Conservation (phyloP, 768 basidiomycete species). For the Suillus discolor region DNA sequence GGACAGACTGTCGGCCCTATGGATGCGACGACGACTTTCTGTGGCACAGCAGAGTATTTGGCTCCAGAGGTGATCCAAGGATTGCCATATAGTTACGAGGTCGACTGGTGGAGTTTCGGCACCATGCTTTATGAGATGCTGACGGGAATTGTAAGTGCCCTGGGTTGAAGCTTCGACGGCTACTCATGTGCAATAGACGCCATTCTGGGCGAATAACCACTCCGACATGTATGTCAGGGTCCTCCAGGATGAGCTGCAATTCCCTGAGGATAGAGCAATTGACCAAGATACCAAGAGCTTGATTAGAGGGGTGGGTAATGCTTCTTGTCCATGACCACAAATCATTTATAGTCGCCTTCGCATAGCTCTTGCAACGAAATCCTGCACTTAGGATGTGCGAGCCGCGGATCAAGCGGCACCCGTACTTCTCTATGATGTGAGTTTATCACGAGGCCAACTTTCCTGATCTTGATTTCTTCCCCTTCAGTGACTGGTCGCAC, state of each 20-base stretch:
- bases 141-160: constrained; percentile 81
- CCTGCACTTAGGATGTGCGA: constrained; percentile 90
- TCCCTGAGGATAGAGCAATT: constrained; percentile 89
- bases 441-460: constrained; percentile 30
- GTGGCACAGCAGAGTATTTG: constrained; percentile 95
- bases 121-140: constrained; percentile 99
- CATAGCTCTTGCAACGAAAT: constrained; percentile 88
- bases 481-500: constrained; percentile 84
- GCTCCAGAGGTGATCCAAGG: constrained; percentile 97
- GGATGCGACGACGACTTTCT: constrained; percentile 86
- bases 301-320: constrained; percentile 82
- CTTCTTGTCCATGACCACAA: constrained; percentile 3
- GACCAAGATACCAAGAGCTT: constrained; percentile 95
- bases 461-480: constrained; percentile 18
- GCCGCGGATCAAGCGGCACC: constrained; percentile 90
- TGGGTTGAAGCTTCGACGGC: constrained; percentile 16
- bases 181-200: constrained; percentile 57
- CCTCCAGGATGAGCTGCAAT: constrained; percentile 85
- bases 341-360: constrained; percentile 14
- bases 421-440: constrained; percentile 94
- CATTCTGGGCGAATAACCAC: constrained; percentile 91
- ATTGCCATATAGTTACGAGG: constrained; percentile 86
- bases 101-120: constrained; percentile 98
- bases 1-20: constrained; percentile 47
- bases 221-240: constrained; percentile 95